Evolutionary conservation across 768 basidiomycete species (phyloP).

Genomic region (Xerocomus spinulosus): DNA sequence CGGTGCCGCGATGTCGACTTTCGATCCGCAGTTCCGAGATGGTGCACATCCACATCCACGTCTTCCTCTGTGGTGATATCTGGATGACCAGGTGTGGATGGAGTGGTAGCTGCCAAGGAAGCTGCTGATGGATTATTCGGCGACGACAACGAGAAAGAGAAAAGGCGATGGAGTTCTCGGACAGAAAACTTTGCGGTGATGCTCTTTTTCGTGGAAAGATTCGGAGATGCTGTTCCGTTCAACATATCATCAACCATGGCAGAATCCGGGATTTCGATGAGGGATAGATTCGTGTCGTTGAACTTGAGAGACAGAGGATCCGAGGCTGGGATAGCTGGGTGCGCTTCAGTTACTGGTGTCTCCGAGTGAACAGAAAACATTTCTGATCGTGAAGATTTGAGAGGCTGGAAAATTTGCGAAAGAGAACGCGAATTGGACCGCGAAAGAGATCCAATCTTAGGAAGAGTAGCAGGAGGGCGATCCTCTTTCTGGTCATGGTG

Average conservation of each 20-base stretch:
- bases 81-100: slow-evolving; percentile 6
- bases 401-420: slow-evolving; percentile 24
- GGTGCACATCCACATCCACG: slow-evolving; percentile 10
- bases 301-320: slow-evolving; percentile 6
- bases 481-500: slow-evolving; percentile 12
- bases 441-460: slow-evolving; percentile 27
- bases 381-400: slow-evolving; percentile 28
- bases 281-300: slow-evolving; percentile 26
- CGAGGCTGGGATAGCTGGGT: not conserved
- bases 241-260: slow-evolving; percentile 7
- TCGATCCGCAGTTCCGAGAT: slow-evolving; percentile 18
- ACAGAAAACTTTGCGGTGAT: slow-evolving; percentile 32
- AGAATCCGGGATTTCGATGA: slow-evolving; percentile 12
- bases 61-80: slow-evolving; percentile 21
- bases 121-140: slow-evolving; percentile 3
- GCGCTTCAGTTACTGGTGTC: slow-evolving; percentile 18
- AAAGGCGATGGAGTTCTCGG: slow-evolving; percentile 33
- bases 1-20: slow-evolving; percentile 5
- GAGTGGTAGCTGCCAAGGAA: too few relatives aligned
- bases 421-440: slow-evolving; percentile 29
- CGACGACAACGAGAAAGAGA: slow-evolving; percentile 26
- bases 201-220: slow-evolving; percentile 29
- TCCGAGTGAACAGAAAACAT: slow-evolving; percentile 21
- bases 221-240: slow-evolving; percentile 32
- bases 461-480: slow-evolving; percentile 11